These are phyloP conservation scores for Annulohypoxylon stygium DNA, from an alignment of 495 filamentous ascomycete genomes.

Conservation along the genomic window DNA sequence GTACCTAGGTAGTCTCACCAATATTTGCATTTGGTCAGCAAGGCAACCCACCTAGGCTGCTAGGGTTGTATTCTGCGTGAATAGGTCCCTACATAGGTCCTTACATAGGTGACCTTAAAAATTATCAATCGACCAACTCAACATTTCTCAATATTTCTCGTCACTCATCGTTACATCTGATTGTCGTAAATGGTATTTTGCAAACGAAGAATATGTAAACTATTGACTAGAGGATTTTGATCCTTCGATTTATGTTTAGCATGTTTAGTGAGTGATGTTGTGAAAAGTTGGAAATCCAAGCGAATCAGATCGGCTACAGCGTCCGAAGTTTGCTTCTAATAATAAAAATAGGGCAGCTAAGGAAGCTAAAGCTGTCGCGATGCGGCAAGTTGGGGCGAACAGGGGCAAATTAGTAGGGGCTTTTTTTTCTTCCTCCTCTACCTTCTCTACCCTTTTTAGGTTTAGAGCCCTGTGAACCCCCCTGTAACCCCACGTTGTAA, in stretches of 20 bases:
- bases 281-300: background rate
- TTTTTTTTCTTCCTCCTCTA: background rate
- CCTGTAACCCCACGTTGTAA: constrained; percentile 17
- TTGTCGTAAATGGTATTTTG: background rate
- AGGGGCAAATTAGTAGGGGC: background rate
- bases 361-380: constrained; percentile 7
- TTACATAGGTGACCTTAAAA: background rate
- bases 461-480: constrained; percentile 4
- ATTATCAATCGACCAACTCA: background rate
- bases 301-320: background rate
- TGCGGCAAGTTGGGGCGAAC: constrained; percentile 15
- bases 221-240: background rate
- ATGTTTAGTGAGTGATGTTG: background rate
- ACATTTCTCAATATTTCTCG: background rate
- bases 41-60: background rate
- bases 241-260: background rate
- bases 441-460: constrained; percentile 1
- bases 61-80: too few species aligned
- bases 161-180: background rate
- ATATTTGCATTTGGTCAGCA: constrained; percentile 12
- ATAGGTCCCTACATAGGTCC: too few species aligned
- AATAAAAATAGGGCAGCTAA: constrained; percentile 1
- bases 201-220: background rate
- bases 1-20: background rate
- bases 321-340: constrained; percentile 24